Conservation (phyloP, 225 moss, liverwort and hornwort species). For the Physcomitrium patens region DNA sequence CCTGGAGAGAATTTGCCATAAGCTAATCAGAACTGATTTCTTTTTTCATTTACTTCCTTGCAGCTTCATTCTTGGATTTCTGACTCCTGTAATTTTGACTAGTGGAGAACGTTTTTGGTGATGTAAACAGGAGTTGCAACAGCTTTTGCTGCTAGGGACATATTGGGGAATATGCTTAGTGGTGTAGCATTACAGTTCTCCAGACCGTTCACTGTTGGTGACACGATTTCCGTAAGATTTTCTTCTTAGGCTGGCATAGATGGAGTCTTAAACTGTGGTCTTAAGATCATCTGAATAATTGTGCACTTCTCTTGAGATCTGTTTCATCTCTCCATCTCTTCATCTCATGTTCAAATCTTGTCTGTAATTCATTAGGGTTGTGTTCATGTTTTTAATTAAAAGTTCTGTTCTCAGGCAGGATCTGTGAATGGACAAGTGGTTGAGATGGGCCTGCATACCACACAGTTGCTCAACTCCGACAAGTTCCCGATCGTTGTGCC, state of each 20-base stretch:
- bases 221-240: slow-evolving; percentile 65
- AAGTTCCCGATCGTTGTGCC: slow-evolving; percentile 84
- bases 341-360: neutral
- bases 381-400: neutral
- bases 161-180: slow-evolving; percentile 86
- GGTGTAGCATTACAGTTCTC: slow-evolving; percentile 76
- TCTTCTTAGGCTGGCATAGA: neutral
- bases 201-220: slow-evolving; percentile 79
- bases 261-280: slow-evolving; percentile 18
- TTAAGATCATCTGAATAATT: neutral
- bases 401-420: slow-evolving; percentile 45
- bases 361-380: neutral
- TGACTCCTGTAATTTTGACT: slow-evolving; percentile 8
- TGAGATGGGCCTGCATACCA: slow-evolving; percentile 90
- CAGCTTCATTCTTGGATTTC: neutral
- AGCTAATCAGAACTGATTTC: neutral
- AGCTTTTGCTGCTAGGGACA: slow-evolving; percentile 89
- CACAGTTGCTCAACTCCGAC: slow-evolving; percentile 74
- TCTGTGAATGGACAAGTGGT: slow-evolving; percentile 76
- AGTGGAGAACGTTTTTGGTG: neutral
- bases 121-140: slow-evolving; percentile 81
- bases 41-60: neutral
- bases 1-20: neutral
- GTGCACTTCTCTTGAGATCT: slow-evolving; percentile 11
- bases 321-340: neutral